Evolutionary conservation across 2,329 filamentous ascomycete genomes (phyloP).

Genomic region (Monilinia fructigena): DNA sequence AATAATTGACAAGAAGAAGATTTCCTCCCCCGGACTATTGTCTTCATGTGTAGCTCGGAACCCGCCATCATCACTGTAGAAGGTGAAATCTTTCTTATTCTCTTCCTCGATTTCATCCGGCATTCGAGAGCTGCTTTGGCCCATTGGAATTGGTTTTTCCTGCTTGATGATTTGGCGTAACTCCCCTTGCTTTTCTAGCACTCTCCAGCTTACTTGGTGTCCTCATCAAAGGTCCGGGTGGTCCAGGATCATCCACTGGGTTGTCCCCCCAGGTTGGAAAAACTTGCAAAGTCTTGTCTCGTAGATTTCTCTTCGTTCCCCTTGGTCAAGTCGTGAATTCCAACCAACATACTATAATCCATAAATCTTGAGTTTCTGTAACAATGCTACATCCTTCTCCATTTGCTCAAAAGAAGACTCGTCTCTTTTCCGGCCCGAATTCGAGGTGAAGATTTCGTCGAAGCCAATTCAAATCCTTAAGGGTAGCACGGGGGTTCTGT

Average conservation of each 20-base stretch:
- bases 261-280: constrained; percentile 85
- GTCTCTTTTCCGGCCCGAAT: constrained; percentile 84
- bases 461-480: constrained; percentile 97
- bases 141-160: constrained; percentile 91
- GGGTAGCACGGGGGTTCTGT: constrained; percentile 84
- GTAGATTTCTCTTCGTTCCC: constrained; percentile 95
- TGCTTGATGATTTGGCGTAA: constrained; percentile 88
- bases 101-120: constrained; percentile 81
- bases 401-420: constrained; percentile 87
- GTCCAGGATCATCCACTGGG: constrained; percentile 52
- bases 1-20: constrained; percentile 98
- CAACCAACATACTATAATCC: constrained; percentile 95
- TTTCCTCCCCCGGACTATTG: constrained; percentile 78
- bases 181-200: constrained; percentile 84
- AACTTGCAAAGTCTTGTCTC: constrained; percentile 83
- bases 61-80: constrained; percentile 92
- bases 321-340: constrained; percentile 84
- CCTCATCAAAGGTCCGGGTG: constrained; percentile 66
- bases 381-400: constrained; percentile 77
- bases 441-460: constrained; percentile 81
- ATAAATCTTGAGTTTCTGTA: constrained; percentile 93
- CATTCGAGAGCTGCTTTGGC: constrained; percentile 79
- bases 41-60: constrained; percentile 92
- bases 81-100: constrained; percentile 70
- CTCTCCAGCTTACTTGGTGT: constrained; percentile 94